phyloP scores from a whole-genome alignment of 257 asterid species.

The Ajuga chamaepitys region DNA sequence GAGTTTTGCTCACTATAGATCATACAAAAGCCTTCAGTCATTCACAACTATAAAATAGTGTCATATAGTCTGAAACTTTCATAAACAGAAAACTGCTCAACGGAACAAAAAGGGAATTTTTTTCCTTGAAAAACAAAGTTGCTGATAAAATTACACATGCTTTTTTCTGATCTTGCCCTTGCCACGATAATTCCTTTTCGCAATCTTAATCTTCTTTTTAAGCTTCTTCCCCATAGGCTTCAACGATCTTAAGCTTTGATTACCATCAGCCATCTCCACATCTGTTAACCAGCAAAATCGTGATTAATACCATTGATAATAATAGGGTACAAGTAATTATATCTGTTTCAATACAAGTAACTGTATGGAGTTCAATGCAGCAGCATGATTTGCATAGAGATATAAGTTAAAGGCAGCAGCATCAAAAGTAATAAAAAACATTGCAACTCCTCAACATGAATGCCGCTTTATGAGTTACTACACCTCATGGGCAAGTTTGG shows the following conservation, averaged over 20 bases:
- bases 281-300: constrained; percentile 32
- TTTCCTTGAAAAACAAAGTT: background rate
- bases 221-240: constrained; percentile 84
- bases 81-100: background rate
- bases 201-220: constrained; percentile 70
- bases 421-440: background rate
- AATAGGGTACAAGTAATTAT: background rate
- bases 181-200: constrained; percentile 51
- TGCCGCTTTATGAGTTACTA: background rate
- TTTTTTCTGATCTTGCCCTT: constrained; percentile 79
- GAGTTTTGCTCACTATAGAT: background rate
- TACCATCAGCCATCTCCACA: constrained; percentile 45
- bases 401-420: no score
- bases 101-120: no score
- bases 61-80: background rate
- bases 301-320: background rate
- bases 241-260: constrained; percentile 28
- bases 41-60: background rate
- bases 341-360: no score
- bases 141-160: constrained; percentile 23
- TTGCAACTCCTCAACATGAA: background rate
- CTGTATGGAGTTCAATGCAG: no score
- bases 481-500: background rate
- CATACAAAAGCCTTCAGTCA: background rate
- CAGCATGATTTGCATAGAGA: no score